These are phyloP conservation scores for Talaromyces funiculosus DNA, from an alignment of 2,329 filamentous ascomycete genomes.

Conservation along the genomic window DNA sequence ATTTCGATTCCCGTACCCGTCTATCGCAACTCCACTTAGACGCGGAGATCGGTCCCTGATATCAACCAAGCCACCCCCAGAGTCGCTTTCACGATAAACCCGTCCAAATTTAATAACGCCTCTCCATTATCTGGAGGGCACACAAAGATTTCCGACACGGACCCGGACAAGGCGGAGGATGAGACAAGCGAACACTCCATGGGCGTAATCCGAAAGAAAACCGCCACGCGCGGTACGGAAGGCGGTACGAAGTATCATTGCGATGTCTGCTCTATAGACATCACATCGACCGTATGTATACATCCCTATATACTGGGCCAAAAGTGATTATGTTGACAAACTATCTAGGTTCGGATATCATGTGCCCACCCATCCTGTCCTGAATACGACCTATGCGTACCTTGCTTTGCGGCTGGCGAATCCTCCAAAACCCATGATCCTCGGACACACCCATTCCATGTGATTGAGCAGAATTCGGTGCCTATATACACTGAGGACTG, in stretches of 20 bases:
- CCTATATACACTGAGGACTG: constrained; percentile 92
- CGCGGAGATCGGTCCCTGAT: constrained; percentile 10
- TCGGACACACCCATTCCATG: constrained; percentile 76
- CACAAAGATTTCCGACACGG: constrained; percentile 25
- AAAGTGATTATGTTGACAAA: background rate
- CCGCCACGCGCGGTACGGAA: constrained; percentile 74
- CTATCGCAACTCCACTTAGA: constrained; percentile 10
- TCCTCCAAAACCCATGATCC: constrained; percentile 80
- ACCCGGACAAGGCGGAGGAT: constrained; percentile 34
- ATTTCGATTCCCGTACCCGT: background rate
- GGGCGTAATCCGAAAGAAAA: constrained; percentile 97
- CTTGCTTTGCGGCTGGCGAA: constrained; percentile 82
- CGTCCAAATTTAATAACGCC: constrained; percentile 5
- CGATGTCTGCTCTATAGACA: constrained; percentile 93
- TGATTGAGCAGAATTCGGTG: constrained; percentile 97
- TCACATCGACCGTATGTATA: constrained; percentile 80
- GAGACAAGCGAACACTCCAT: constrained; percentile 49
- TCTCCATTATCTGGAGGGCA: constrained; percentile 30
- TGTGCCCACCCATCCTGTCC: constrained; percentile 78
- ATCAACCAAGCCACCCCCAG: background rate
- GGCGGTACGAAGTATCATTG: constrained; percentile 94
- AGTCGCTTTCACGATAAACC: constrained; percentile 3
- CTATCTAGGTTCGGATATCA: constrained; percentile 75
- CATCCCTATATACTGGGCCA: background rate
- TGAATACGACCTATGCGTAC: constrained; percentile 95